Base-by-base conservation (phyloP, 1,139 yeast species). In the Nakaseomyces nivariensis region DNA sequence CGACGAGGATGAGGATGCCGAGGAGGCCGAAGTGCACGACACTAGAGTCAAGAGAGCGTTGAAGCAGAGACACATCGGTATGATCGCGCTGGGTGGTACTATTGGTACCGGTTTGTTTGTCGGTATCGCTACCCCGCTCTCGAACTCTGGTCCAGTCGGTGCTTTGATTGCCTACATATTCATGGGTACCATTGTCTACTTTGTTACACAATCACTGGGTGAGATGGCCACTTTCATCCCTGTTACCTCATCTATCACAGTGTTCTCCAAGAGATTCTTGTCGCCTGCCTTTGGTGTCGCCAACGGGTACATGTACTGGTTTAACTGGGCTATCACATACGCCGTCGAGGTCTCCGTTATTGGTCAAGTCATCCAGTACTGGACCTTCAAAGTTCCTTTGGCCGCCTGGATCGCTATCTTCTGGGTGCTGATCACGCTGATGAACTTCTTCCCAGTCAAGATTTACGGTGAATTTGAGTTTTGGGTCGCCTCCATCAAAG, bases 241-340 rank as follows among this genome's bases (percentile, higher is more conserved):
- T 3, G 75, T 82, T 49, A 72, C 87, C 3, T 87, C 89, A 43
- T 81, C 88, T 1, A 82, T 84, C 66, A 73, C 77, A 32, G 76
- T 71, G 17, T 76, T 75, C 58, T 67, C 75, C 9, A 72, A 83
- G 49, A 70, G 89, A 61, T 85, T 85, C 73, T 66, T 78, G 50
- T 78, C 85, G 9, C 83, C 82, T 31, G 79, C 89, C 8, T 70
- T 84, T 51, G 94, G 95, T 55, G 87, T 85, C 51, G 81, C 94
- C 45, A 81, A 82, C 59, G 94, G 92, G 50, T 86, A 87, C 79
- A 75, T 80, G 69, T 88, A 87, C 66, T 85, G 92, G 90, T 85
- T 85, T 67, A 78, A 85, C 24, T 86, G 94, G 92, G 87, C 88
- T 49, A 81, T 84, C 56, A 85, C 95, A 2, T 85, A 79, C 68